Conservation (phyloP, 306 rosid genomes). For the Dalbergia cochinchinensis region DNA sequence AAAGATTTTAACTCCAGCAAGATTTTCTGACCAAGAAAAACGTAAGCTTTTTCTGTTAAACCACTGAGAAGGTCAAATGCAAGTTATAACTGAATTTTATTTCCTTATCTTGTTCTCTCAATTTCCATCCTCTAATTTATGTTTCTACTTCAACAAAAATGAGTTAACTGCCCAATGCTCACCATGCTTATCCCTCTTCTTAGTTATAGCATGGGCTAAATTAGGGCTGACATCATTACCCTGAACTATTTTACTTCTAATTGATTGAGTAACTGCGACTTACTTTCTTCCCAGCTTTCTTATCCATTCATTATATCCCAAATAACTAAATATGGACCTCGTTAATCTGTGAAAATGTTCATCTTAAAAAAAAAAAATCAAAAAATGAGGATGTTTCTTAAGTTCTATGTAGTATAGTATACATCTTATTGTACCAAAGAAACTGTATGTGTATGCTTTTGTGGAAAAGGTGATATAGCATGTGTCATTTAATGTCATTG, state of each 20-base stretch:
- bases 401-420: background rate
- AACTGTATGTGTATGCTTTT: background rate
- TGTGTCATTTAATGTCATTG: constrained; percentile 3
- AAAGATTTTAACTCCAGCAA: constrained; percentile 49
- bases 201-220: constrained; percentile 7
- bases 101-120: constrained; percentile 1
- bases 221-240: constrained; percentile 13
- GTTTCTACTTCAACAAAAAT: background rate
- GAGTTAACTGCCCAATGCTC: background rate
- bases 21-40: constrained; percentile 49
- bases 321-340: background rate
- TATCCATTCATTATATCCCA: background rate
- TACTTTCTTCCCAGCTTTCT: background rate
- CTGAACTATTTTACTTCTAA: background rate
- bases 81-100: constrained; percentile 14
- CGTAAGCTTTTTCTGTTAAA: constrained; percentile 54
- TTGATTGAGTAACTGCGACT: constrained; percentile 6
- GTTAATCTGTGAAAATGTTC: constrained; percentile 8
- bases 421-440: constrained; percentile 19
- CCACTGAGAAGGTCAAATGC: constrained; percentile 12
- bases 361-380: no score
- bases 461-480: background rate
- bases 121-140: background rate
- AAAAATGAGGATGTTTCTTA: background rate
- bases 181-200: background rate